Base-by-base conservation (phyloP, 768 basidiomycete genomes). In the Suillus spraguei region DNA sequence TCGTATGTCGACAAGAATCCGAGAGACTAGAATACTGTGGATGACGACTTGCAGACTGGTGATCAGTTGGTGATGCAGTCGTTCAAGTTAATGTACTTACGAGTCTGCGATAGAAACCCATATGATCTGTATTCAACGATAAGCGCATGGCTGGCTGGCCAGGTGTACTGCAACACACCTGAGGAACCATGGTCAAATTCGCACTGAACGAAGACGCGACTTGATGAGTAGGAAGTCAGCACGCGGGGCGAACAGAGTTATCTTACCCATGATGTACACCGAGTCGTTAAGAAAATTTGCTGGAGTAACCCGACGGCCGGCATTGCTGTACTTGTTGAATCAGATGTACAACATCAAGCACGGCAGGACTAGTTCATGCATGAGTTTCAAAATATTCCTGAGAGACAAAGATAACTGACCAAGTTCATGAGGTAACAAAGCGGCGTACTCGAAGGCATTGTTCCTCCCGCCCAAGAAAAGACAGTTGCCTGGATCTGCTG, bases 1-100 rank as follows among this genome's bases (percentile, higher is more conserved):
- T 33, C 32, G 61, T 39, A 62, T 28, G 52, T 62, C 55, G 39
- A 62, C 42, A 36, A 61, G 39, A 8, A 50, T 53, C 16, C 35
- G 35, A 8, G 60, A 53, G 11, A 49, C 60, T 17, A 32, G 47
- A 14, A 55, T 36, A 53, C 36, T 54, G 35, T 61, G 36, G 38
- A 55, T 39, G 41, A 41, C 28, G 8, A 63, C 17, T 14, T 63
- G 56, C 10, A 32, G 38, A 41, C 56, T 63, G 13, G 47, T 22
- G n/a, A 50, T 24, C 7, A 49, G 22, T 53, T 60, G 14, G 2
- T 13, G 22, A 24, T 47, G 46, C 22, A 3, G 22, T 24, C 5
- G 22, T 24, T 13, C 46, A 22, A 22, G 22, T 47, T 14, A 20
- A 7, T 14, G 14, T 8, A 36, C 35, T 55, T n/a, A 55, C 35